These are phyloP conservation scores for Bacterosira constricta DNA, from an alignment of 108 stramenopile species.

Conservation along the genomic window DNA sequence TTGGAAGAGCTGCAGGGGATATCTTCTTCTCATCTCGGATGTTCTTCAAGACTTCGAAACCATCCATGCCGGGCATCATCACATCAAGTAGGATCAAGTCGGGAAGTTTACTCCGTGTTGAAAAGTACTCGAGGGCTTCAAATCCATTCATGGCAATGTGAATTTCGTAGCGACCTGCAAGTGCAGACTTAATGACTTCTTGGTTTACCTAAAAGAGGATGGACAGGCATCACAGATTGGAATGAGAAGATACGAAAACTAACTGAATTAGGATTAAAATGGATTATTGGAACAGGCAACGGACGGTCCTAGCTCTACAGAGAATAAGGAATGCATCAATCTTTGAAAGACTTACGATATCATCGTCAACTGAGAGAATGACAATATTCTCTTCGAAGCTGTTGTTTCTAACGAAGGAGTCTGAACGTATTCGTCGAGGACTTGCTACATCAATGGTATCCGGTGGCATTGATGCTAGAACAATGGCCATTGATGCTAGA, in stretches of 20 bases:
- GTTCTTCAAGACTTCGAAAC: constrained; percentile 1
- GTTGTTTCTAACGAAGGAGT: no score
- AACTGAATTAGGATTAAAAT: no score
- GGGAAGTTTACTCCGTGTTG: neutral
- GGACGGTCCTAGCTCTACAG: no score
- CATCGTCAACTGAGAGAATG: neutral
- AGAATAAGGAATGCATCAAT: no score
- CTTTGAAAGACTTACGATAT: constrained; percentile 10
- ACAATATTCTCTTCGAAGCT: neutral
- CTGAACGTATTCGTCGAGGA: no score
- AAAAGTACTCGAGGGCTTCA: constrained; percentile 6
- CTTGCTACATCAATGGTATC: no score
- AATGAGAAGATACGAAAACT: no score
- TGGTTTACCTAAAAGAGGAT: no score
- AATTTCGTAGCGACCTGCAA: neutral
- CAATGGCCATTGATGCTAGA: no score
- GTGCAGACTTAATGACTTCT: neutral
- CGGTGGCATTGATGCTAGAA: no score
- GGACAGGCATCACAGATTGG: no score
- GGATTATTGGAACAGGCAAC: no score
- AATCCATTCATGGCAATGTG: constrained; percentile 6
- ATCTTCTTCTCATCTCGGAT: constrained; percentile 4
- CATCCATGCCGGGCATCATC: constrained; percentile 18
- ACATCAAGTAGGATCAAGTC: constrained; percentile 4
- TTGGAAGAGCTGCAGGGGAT: neutral